A percentile compares a stretch with the other conserved stretches of the same genome.
These are phyloP conservation scores for Marchantia paleacea DNA, from an alignment of 225 moss, liverwort and hornwort genomes.

Conservation along the genomic window DNA sequence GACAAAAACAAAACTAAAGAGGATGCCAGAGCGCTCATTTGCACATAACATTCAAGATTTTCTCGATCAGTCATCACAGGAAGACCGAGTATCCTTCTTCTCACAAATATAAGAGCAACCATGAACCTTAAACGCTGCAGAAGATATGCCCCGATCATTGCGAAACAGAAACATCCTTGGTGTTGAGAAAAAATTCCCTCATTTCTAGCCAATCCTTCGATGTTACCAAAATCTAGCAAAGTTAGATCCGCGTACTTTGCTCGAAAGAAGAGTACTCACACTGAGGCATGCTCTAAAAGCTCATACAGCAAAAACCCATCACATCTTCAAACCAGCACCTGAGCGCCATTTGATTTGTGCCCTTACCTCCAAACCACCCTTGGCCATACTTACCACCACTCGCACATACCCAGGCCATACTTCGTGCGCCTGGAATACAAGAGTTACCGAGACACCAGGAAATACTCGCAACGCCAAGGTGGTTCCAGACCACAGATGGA, in stretches of 20 bases:
- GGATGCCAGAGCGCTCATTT: no score
- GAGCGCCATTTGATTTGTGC: not conserved
- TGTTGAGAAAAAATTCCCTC: not conserved
- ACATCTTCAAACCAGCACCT: not conserved
- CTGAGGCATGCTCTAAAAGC: not conserved
- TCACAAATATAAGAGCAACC: not conserved
- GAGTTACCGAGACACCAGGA: slow-evolving; percentile 3
- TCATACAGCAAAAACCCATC: not conserved
- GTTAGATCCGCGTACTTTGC: not conserved
- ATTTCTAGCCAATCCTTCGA: not conserved
- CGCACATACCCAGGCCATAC: not conserved
- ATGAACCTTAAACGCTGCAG: not conserved
- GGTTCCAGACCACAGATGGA: slow-evolving; percentile 4
- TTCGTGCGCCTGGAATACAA: slow-evolving; percentile 3
- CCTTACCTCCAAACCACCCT: slow-evolving; percentile 14
- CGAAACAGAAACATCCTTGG: not conserved
- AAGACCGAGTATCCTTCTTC: no score
- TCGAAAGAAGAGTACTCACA: not conserved
- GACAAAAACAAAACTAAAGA: no score
- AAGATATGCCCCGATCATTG: not conserved
- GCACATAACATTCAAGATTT: no score
- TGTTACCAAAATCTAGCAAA: not conserved
- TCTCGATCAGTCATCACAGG: no score
- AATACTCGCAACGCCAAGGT: slow-evolving; percentile 3
- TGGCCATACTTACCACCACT: not conserved